Base-by-base conservation (phyloP, 768 basidiomycete genomes). In the Coprinopsis sp. region DNA sequence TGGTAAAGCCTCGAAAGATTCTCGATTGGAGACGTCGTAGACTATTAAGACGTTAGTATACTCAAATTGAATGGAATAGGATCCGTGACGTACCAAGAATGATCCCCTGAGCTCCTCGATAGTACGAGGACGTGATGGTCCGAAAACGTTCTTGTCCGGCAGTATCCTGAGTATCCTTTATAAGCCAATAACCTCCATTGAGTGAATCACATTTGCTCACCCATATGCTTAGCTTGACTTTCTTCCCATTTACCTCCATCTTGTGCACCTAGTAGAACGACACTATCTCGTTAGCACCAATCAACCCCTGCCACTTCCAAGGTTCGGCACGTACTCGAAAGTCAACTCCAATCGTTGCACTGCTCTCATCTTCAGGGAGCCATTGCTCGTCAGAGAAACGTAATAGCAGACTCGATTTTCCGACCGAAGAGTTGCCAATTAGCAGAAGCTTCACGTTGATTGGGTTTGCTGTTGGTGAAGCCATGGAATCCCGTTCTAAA, bases 61-160 rank as follows among this genome's bases (percentile, higher is more conserved):
- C 16, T 22, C 27, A 14, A 22, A 25, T n/a, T 2, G 21, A 14
- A 13, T 18, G 21, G 7, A 31, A 36, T 34, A n/a, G n/a, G 23
- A 29, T 27, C 16, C 21, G 36, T 34, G 19, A 54, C 67, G 3
- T 45, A 82, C 85, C 84, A 37, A 91, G 74, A 56, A 91, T 86
- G 41, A 90, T 77, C 6, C 88, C 87, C 54, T 91, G 87, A 34
- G 87, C 87, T 2, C 87, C 88, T 23, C 96, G 79, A 60, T 98
- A 99, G 58, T 98, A 99, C 7, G 88, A 91, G 2, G 87, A 87
- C 4, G 96, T 98, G 55, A 99, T 86, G 3, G 94, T 96, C 37
- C 92, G 77, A 61, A 97, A 99, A 4, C 95, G 82, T 66, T 99
- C 96, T 64, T 98, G 95, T 0, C 96, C 95, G 40, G 93, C 91